Evolutionary conservation across 1,284 basidiomycete species (phyloP).

Genomic region (Rhodotorula mucilaginosa): DNA sequence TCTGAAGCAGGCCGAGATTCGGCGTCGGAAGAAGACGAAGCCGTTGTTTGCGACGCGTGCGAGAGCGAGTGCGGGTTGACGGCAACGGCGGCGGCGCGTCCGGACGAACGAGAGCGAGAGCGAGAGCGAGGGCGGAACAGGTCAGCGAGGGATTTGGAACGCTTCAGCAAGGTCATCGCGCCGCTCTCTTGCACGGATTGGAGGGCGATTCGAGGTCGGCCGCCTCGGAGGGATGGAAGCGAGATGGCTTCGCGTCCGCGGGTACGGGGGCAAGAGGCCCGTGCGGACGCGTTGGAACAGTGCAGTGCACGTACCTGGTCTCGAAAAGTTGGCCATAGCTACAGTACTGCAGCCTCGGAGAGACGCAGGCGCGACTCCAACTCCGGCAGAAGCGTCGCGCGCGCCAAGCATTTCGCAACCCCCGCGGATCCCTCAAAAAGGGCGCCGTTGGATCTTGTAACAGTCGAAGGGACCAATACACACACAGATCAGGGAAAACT

Average conservation of each 20-base stretch:
- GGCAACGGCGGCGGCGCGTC: neutral
- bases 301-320: slow-evolving; percentile 3
- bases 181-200: neutral
- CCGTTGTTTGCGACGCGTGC: neutral
- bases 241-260: neutral
- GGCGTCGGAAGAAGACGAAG: neutral
- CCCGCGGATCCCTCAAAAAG: too few relatives aligned
- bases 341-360: neutral
- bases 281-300: neutral
- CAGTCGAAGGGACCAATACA: too few relatives aligned
- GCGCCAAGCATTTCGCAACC: too few relatives aligned
- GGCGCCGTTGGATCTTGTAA: too few relatives aligned
- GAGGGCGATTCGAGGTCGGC: neutral
- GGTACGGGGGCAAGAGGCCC: too few relatives aligned
- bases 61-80: neutral
- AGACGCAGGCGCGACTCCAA: too few relatives aligned
- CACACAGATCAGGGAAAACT: too few relatives aligned
- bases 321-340: neutral
- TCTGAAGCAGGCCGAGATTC: neutral
- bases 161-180: slow-evolving; percentile 1
- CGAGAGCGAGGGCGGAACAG: slow-evolving; percentile 1
- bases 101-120: neutral
- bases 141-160: slow-evolving; percentile 7
- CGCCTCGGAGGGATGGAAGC: neutral
- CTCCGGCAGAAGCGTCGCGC: too few relatives aligned